Evolutionary conservation across 2,329 filamentous ascomycete genomes (phyloP), one percentile per base, ranked within the genome.

Genomic region (Pseudopyricularia cyperi): DNA sequence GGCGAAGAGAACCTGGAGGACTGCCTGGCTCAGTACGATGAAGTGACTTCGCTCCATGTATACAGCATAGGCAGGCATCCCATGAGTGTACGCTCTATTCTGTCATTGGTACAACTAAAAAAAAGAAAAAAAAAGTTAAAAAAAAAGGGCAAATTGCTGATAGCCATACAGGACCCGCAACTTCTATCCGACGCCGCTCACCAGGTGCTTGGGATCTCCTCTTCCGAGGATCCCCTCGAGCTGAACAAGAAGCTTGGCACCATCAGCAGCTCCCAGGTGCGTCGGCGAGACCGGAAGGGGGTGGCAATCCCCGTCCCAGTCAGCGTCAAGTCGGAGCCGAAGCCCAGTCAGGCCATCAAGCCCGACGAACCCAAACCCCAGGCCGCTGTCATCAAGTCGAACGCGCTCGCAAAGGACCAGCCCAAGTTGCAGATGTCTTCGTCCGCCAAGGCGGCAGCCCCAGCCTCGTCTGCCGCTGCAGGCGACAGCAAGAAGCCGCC

Each of bases 1-100:
- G 73, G 76, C 7, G 86, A 95, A 65, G 84, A 89, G 55, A 75
- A 83, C 33, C 70, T 96, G 5, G 73, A 51, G 42, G 49, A 24
- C 26, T 44, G 35, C 4, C 80, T 89, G 53, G 70, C 73, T 14
- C 74, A 79, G 15, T 94, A 91, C 57, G 75, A 85, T 48, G 72
- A 80, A n/a, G 80, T 95, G 52, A 76, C 74, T 0, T 86, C 87
- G 0, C 83, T 95, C 54, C 89, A 96, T 60, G 71, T 97, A 44
- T 97, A 97, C 70, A 95, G 89, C 61, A 63, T 97, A 17, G 82
- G 87, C 42, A 76, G 86, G 1, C 76, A 80, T 35, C 76, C 82
- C 1, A 71, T 89, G 15, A 84, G 83, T 65, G 83, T 79, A 67
- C 39, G 64, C 51, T 30, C 5, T 11, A 0, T 6, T 14, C 9